Evolutionary conservation across 257 asterid genomes (phyloP), one percentile per base, ranked within the genome.

Genomic region (Coffea canephora): DNA sequence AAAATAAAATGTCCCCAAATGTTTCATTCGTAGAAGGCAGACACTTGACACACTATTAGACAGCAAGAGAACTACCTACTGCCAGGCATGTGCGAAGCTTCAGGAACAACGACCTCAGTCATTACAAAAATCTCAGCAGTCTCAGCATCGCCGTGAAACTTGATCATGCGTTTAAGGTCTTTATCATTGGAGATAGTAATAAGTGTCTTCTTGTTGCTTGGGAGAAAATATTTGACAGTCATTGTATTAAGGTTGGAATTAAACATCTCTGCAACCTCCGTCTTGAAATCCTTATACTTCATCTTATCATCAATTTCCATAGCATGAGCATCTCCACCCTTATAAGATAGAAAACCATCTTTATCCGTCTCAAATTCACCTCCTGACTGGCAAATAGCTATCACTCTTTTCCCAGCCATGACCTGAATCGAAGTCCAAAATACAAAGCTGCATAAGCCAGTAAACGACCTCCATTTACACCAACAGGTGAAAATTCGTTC

Each of bases 261-360:
- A 81, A 91, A 96, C 99, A 96, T 96, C 86, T 96, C 99, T 2
- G 97, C 91, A 68, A 92, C 92, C 93, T 96, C 99, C 65, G 71
- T 34, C 85, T 86, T 92, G 80, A 96, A 91, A 84, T 92, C 94
- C 79, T 86, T 91, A 77, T 86, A 94, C 85, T 88, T 89, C 98
- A 94, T 82, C 76, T 87, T 82, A 73, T 86, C 94, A 77, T 93
- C 97, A 45, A 95, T 87, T 86, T 95, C 99, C 97, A 93, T 95
- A 43, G 99, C 99, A 89, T 93, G 99, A 64, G 99, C 99, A 85
- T 95, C 98, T 66, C 99, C 98, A 16, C 99, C 99, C 87, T 87
- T 88, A 84, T 95, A 95, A 48, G 83, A 84, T 9, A 94, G 88
- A 79, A 79, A 69, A 15, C 99, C 99, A 70, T 92, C 96, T 55